Conservation (phyloP, 2,329 filamentous ascomycete genomes). For the Monosporascus cannonballus region DNA sequence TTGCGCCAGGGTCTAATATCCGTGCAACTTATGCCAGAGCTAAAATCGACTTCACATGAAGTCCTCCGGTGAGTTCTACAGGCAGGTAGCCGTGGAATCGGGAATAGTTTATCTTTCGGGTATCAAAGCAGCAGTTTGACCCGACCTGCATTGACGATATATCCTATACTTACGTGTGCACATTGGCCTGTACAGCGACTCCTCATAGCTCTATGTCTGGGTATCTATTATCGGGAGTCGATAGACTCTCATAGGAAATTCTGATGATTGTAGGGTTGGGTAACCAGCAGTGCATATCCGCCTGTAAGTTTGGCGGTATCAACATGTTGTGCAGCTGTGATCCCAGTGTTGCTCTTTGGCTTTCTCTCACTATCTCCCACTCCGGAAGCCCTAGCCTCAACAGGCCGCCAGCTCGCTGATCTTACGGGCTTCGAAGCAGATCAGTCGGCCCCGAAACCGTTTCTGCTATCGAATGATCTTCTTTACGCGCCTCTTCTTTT, state of each 20-base stretch:
- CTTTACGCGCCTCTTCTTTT: background rate
- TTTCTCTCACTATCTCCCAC: background rate
- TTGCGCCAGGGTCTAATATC: background rate
- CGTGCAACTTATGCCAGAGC: background rate
- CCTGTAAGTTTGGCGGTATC: background rate
- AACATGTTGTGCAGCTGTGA: background rate
- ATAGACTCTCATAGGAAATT: background rate
- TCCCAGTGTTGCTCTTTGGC: background rate
- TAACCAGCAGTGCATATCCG: background rate
- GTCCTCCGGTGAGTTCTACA: background rate
- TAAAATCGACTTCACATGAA: background rate
- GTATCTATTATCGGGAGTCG: background rate
- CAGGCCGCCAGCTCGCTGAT: background rate
- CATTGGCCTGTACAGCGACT: background rate
- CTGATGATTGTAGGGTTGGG: background rate
- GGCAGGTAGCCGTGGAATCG: background rate
- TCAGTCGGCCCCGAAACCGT: background rate
- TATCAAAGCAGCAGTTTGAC: background rate
- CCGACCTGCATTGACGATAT: background rate
- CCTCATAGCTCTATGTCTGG: background rate
- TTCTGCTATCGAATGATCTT: background rate
- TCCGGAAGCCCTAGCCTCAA: background rate
- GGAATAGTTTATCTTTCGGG: background rate
- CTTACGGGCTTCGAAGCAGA: background rate
- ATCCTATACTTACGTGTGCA: background rate